Conservation (phyloP, 352 stramenopile genomes). For the Pythium plurisporium region DNA sequence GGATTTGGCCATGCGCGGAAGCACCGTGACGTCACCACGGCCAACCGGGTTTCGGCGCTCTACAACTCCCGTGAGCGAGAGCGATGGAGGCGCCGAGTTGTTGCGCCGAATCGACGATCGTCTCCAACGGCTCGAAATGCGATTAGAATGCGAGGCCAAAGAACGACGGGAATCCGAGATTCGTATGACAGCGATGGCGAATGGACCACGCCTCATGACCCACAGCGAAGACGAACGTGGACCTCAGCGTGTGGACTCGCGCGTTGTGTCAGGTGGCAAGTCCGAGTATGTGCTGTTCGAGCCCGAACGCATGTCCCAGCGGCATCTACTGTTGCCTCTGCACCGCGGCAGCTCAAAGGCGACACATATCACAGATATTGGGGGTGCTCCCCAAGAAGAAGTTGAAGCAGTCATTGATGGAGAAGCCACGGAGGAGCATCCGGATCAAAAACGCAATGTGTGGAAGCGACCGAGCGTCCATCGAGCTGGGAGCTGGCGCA, state of each 20-base stretch:
- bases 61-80: background rate
- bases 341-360: constrained; percentile 9
- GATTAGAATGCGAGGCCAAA: constrained; percentile 40
- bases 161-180: constrained; percentile 50
- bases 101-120: constrained; percentile 49
- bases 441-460: constrained; percentile 32
- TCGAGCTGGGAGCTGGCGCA: constrained; percentile 48
- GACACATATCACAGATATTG: constrained; percentile 4
- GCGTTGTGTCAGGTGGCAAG: background rate
- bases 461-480: constrained; percentile 31
- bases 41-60: background rate
- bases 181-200: background rate
- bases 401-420: constrained; percentile 17
- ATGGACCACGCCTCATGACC: background rate
- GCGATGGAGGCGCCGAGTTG: constrained; percentile 17
- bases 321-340: constrained; percentile 33
- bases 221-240: background rate
- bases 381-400: background rate
- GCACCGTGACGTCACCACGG: background rate
- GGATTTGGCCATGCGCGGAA: constrained; percentile 50
- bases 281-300: constrained; percentile 42
- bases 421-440: constrained; percentile 20
- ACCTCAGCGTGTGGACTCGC: background rate
- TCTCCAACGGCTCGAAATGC: constrained; percentile 40
- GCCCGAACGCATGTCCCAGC: constrained; percentile 58